Evolutionary conservation across 2,329 filamentous ascomycete genomes (phyloP).

Genomic region (Hymenotorrendiella dingleyae): DNA sequence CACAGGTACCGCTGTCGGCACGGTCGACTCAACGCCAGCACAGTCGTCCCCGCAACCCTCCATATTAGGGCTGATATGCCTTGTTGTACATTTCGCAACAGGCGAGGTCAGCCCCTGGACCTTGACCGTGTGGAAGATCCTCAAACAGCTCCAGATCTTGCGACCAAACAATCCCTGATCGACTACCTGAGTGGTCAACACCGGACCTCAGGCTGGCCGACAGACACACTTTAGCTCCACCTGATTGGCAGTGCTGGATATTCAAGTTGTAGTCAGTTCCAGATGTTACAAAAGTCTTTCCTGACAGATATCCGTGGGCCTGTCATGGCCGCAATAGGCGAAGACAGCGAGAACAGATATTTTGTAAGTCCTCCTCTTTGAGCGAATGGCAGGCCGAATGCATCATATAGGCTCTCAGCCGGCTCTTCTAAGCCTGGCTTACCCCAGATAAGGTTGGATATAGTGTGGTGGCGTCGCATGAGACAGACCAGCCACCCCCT

Average conservation of each 20-base stretch:
- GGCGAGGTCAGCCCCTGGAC: conserved; percentile 18
- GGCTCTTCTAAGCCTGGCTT: conserved; percentile 23
- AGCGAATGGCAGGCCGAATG: conserved; percentile 10
- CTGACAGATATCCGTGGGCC: not conserved
- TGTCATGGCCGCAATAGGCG: no score
- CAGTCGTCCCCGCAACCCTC: conserved; percentile 4
- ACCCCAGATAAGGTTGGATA: conserved; percentile 26
- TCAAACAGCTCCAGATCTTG: conserved; percentile 29
- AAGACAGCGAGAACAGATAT: no score
- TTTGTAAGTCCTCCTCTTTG: not conserved
- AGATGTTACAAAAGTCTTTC: conserved; percentile 21
- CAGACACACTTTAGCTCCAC: not conserved
- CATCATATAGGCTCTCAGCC: conserved; percentile 21
- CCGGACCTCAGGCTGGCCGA: conserved; percentile 2
- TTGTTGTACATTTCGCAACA: conserved; percentile 22
- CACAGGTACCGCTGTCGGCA: conserved; percentile 4
- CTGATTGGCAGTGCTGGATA: conserved; percentile 10
- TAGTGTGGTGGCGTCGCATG: conserved; percentile 24
- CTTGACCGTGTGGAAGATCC: conserved; percentile 25
- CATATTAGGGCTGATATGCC: conserved; percentile 29
- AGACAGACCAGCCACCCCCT: conserved; percentile 30
- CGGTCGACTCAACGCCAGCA: conserved; percentile 1
- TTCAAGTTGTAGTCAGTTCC: conserved; percentile 18
- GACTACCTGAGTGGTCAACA: conserved; percentile 11
- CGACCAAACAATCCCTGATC: conserved; percentile 24